A percentile compares a stretch with the other conserved stretches of the same genome.
Conservation (phyloP, 2,329 filamentous ascomycete genomes). For the Botrytis medusae region DNA sequence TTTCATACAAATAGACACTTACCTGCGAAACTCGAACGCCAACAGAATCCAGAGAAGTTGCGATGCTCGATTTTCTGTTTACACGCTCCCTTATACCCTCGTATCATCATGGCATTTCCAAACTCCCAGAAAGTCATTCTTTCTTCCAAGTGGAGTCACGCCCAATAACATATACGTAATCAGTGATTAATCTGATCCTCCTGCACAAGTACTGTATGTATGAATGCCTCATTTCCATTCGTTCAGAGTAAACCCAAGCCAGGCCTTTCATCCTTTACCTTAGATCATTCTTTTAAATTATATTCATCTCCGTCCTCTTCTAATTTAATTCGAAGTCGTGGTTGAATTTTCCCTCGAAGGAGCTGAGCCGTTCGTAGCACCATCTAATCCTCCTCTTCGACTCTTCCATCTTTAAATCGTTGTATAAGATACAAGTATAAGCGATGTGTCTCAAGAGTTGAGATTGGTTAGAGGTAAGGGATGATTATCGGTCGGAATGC, state of each 20-base stretch:
- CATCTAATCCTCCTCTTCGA: conserved; percentile 45
- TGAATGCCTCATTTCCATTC: conserved; percentile 39
- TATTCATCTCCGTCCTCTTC: conserved; percentile 34
- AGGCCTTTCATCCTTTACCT: conserved; percentile 39
- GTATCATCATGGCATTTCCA: conserved; percentile 30
- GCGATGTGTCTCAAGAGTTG: conserved; percentile 42
- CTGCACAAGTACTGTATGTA: conserved; percentile 43
- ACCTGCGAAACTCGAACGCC: not conserved
- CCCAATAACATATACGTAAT: conserved; percentile 40
- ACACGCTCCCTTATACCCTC: not conserved
- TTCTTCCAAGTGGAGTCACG: conserved; percentile 42
- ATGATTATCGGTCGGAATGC: conserved; percentile 43
- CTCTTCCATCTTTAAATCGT: conserved; percentile 42
- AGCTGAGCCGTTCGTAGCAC: conserved; percentile 46
- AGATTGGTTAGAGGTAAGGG: conserved; percentile 43
- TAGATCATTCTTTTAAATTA: not conserved
- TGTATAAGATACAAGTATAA: conserved; percentile 45
- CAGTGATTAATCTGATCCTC: conserved; percentile 40
- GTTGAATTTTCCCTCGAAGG: conserved; percentile 43
- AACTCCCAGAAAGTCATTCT: conserved; percentile 28
- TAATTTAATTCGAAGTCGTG: conserved; percentile 43
- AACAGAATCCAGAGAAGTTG: not conserved
- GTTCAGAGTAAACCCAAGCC: conserved; percentile 44
- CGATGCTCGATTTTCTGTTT: not conserved
- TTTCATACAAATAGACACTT: not conserved